These are phyloP conservation scores for Protomyces gravidus DNA, from an alignment of 1,139 yeast genomes.

Conservation along the genomic window DNA sequence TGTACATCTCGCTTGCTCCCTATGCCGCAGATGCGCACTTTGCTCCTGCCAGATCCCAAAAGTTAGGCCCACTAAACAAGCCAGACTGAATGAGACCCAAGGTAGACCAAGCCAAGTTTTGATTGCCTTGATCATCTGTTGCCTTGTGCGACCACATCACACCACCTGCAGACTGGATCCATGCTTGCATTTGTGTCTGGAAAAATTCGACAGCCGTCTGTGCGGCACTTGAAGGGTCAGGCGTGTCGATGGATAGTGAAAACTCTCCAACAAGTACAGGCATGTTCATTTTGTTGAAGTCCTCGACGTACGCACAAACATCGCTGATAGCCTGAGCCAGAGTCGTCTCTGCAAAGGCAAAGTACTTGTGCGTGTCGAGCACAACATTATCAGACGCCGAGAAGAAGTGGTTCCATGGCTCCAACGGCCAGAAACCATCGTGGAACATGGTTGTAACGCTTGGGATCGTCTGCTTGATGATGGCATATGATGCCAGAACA, in stretches of 20 bases:
- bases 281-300: slow-evolving; percentile 45
- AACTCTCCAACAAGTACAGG: slow-evolving; percentile 88
- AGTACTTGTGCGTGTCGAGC: slow-evolving; percentile 47
- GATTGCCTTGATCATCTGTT: not conserved
- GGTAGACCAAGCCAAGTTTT: slow-evolving; percentile 15
- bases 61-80: not conserved
- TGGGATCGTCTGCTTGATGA: slow-evolving; percentile 15
- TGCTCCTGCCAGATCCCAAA: not conserved
- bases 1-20: no score
- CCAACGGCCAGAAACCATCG: slow-evolving; percentile 67
- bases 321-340: slow-evolving; percentile 58
- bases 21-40: not conserved
- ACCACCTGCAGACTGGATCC: slow-evolving; percentile 24
- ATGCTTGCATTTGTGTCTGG: slow-evolving; percentile 15
- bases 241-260: slow-evolving; percentile 88
- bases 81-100: slow-evolving; percentile 11
- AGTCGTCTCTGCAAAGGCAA: slow-evolving; percentile 62
- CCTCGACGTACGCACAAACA: slow-evolving; percentile 62
- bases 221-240: slow-evolving; percentile 59
- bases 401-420: slow-evolving; percentile 55
- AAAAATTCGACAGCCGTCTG: slow-evolving; percentile 35
- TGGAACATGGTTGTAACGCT: slow-evolving; percentile 37
- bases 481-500: slow-evolving; percentile 35
- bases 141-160: slow-evolving; percentile 14
- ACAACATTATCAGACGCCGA: slow-evolving; percentile 17